phyloP scores from a whole-genome alignment of 441 rosid genomes.

The Populus hybrid region DNA sequence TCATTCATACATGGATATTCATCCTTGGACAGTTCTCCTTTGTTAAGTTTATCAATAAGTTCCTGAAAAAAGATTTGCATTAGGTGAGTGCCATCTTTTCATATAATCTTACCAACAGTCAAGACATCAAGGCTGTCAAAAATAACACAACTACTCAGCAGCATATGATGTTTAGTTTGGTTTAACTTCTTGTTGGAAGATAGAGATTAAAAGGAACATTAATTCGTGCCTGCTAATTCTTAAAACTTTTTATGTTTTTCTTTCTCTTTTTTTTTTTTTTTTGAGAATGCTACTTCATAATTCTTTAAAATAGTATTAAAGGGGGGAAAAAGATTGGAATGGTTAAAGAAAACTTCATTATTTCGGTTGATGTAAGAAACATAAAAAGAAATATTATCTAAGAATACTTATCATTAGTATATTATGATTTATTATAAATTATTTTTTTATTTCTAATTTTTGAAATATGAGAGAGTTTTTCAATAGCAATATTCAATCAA shows the following conservation, averaged over 20 bases:
- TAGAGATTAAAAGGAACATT: not conserved
- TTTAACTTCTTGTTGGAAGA: not conserved
- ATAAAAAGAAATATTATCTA: too few species aligned
- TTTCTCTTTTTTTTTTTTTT: too few species aligned
- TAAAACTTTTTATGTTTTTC: too few species aligned
- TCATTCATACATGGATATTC: conserved; percentile 80
- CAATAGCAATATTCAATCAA: not conserved
- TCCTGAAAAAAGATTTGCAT: conserved; percentile 45
- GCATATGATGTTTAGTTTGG: not conserved
- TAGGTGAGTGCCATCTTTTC: not conserved
- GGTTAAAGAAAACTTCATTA: not conserved
- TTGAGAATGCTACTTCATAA: too few species aligned
- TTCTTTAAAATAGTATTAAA: not conserved
- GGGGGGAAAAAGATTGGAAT: not conserved
- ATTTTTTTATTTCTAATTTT: too few species aligned
- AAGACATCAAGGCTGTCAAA: not conserved
- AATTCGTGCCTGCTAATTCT: not conserved
- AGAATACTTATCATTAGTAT: not conserved
- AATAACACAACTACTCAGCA: not conserved
- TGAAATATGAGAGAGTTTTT: not conserved
- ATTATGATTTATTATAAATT: not conserved
- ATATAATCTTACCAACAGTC: not conserved
- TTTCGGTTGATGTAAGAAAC: too few species aligned
- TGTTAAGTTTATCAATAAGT: conserved; percentile 69
- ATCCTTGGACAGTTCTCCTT: conserved; percentile 72